phyloP scores from a whole-genome alignment of 2,329 filamentous ascomycete genomes.

The Alternaria sp. region DNA sequence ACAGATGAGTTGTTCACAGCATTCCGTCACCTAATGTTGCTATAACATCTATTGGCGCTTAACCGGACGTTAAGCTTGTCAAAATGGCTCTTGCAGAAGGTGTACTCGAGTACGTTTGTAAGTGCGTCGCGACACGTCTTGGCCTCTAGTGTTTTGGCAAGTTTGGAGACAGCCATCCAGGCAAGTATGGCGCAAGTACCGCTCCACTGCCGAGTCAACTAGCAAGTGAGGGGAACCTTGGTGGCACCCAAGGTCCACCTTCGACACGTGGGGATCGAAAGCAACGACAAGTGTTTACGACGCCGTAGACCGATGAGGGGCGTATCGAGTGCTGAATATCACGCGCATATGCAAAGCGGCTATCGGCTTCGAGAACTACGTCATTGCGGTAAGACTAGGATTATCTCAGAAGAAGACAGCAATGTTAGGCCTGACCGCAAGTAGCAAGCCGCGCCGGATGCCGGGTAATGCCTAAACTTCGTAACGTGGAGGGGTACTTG shows the following conservation, averaged over 20 bases:
- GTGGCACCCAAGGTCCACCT: background rate
- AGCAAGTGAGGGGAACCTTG: background rate
- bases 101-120: background rate
- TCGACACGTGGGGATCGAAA: background rate
- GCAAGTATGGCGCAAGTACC: conserved; percentile 11
- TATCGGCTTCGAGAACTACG: background rate
- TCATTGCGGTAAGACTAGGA: conserved; percentile 5
- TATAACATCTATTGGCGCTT: background rate
- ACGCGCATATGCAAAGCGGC: background rate
- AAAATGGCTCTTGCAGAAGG: background rate
- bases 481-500: background rate
- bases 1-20: background rate
- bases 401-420: background rate
- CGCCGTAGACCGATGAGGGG: background rate
- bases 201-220: background rate
- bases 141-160: conserved; percentile 4
- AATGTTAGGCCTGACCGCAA: conserved; percentile 5
- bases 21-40: background rate
- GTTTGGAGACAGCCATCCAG: background rate
- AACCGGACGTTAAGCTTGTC: background rate
- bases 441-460: conserved; percentile 11
- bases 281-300: background rate
- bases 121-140: background rate
- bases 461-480: conserved; percentile 3
- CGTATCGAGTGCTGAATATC: background rate